Evolutionary conservation across 345 rosid genomes (phyloP).

Genomic region (Gossypium longicalyx): DNA sequence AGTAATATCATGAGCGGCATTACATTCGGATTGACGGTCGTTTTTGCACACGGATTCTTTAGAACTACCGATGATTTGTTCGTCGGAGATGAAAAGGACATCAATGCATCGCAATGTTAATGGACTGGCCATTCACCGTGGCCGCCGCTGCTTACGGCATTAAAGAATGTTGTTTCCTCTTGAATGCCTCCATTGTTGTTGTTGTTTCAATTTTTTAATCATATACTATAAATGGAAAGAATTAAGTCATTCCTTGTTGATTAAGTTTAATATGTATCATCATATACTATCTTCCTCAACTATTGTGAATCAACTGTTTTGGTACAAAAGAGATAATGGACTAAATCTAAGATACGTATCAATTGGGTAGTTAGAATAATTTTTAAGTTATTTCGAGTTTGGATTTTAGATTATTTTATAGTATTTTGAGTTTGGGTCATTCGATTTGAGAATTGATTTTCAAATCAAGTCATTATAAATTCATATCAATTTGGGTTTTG

Average conservation of each 20-base stretch:
- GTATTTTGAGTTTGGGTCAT: no score
- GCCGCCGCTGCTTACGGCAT: background rate
- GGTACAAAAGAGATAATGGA: background rate
- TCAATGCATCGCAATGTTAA: conserved; percentile 8
- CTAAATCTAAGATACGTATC: no score
- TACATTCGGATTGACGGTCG: conserved; percentile 34
- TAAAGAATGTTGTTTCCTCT: conserved; percentile 15
- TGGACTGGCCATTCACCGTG: background rate
- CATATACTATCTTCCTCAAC: background rate
- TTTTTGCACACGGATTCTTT: conserved; percentile 43
- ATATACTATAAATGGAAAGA: background rate
- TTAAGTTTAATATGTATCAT: background rate
- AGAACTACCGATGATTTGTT: conserved; percentile 36
- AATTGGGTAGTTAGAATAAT: no score
- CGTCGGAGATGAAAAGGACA: conserved; percentile 33
- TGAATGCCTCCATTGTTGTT: background rate
- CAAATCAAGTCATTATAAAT: no score
- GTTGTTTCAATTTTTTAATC: background rate
- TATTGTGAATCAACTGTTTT: background rate
- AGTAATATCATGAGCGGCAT: conserved; percentile 35
- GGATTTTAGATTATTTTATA: no score
- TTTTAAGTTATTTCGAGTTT: no score
- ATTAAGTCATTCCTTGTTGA: background rate
- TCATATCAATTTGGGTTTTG: no score
- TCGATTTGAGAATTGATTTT: no score